These are phyloP conservation scores for Beauveria asiatica DNA, from an alignment of 2,329 filamentous ascomycete genomes.

Conservation along the genomic window DNA sequence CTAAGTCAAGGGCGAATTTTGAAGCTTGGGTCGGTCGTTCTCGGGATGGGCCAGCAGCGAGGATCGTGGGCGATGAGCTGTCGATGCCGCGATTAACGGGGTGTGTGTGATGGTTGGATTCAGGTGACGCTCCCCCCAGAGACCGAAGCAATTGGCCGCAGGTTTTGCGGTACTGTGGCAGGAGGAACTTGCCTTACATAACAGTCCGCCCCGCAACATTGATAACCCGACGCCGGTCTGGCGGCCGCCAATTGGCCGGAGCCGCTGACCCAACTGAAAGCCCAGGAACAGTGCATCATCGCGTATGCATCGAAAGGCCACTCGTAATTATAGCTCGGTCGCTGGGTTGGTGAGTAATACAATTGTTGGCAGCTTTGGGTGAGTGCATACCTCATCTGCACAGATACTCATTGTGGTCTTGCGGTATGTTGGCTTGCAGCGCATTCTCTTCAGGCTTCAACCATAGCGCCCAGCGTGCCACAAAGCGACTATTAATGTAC, in stretches of 20 bases:
- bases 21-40: slow-evolving; percentile 7
- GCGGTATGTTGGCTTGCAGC: no score
- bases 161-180: slow-evolving; percentile 32
- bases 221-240: slow-evolving; percentile 9
- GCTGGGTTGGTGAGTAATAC: background rate
- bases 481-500: no score
- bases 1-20: slow-evolving; percentile 9
- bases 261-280: background rate
- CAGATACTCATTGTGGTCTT: no score
- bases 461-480: no score
- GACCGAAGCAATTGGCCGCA: slow-evolving; percentile 30
- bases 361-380: background rate
- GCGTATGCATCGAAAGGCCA: background rate
- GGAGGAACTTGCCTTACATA: slow-evolving; percentile 23
- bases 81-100: slow-evolving; percentile 12
- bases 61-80: slow-evolving; percentile 12
- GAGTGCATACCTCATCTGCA: background rate
- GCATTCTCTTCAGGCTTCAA: no score
- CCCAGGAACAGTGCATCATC: background rate
- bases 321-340: background rate
- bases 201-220: slow-evolving; percentile 16
- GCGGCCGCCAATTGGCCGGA: background rate
- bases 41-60: slow-evolving; percentile 8
- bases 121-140: slow-evolving; percentile 31
- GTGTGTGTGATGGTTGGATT: slow-evolving; percentile 15